A percentile compares a stretch with the other conserved stretches of the same genome.
phyloP scores from a whole-genome alignment of 2,329 filamentous ascomycete genomes.

The Aspergillus sp. region DNA sequence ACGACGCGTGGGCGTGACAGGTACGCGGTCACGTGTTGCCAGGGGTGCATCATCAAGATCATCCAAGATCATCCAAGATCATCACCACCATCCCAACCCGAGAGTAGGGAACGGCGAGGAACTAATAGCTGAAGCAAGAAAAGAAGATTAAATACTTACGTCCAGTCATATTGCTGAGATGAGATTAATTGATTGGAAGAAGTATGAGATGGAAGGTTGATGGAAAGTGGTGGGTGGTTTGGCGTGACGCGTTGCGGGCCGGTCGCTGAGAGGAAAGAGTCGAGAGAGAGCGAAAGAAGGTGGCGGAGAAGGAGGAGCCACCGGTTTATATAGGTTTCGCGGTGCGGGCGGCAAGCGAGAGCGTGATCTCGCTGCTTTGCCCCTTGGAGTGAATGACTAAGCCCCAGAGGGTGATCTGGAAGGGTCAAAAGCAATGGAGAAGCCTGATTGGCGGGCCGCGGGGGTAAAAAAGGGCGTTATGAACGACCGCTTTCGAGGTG shows the following conservation, averaged over 20 bases:
- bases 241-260: constrained; percentile 23
- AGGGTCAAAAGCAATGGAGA: constrained; percentile 25
- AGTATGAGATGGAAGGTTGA: constrained; percentile 21
- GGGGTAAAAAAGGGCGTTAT: constrained; percentile 41
- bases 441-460: constrained; percentile 38
- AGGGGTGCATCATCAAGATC: constrained; percentile 24
- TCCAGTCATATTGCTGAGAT: constrained; percentile 41
- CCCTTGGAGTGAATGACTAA: constrained; percentile 29
- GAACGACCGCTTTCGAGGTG: constrained; percentile 42
- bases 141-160: constrained; percentile 35
- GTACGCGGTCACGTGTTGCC: constrained; percentile 27
- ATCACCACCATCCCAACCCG: constrained; percentile 2
- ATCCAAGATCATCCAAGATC: constrained; percentile 13
- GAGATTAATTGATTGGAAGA: constrained; percentile 1
- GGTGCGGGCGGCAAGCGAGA: constrained; percentile 23
- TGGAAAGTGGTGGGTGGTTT: constrained; percentile 17
- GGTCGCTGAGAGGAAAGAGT: constrained; percentile 15
- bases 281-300: constrained; percentile 20
- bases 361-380: constrained; percentile 19
- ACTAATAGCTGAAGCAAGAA: background rate
- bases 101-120: background rate
- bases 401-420: constrained; percentile 25
- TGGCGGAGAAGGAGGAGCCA: constrained; percentile 17
- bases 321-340: constrained; percentile 35
- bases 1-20: constrained; percentile 13